Evolutionary conservation across 2,329 filamentous ascomycete species (phyloP).

Genomic region (Colletotrichum destructivum): DNA sequence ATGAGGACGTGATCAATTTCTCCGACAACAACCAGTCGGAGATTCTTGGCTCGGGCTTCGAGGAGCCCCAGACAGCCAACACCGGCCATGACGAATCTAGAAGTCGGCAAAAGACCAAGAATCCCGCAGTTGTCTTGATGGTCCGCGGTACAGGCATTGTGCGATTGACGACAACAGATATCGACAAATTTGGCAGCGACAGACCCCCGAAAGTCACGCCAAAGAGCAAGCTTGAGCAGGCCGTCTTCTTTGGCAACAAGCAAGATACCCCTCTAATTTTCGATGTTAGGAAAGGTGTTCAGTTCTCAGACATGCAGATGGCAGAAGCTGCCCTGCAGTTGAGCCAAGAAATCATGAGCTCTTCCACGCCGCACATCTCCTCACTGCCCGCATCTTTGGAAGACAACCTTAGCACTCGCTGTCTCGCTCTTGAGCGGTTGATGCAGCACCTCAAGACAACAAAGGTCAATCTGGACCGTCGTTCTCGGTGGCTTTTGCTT

Average conservation of each 20-base stretch:
- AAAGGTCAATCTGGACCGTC: constrained; percentile 75
- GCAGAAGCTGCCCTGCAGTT: constrained; percentile 83
- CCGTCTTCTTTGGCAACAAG: constrained; percentile 90
- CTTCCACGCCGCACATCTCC: constrained; percentile 81
- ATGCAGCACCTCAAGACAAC: constrained; percentile 79
- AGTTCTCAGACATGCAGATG: constrained; percentile 79
- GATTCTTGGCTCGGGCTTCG: constrained; percentile 74
- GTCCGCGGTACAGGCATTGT: constrained; percentile 75
- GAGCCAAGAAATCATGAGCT: constrained; percentile 86
- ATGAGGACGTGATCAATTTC: constrained; percentile 91
- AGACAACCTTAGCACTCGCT: constrained; percentile 82
- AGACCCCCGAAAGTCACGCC: constrained; percentile 78
- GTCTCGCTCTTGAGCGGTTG: constrained; percentile 81
- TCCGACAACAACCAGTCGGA: constrained; percentile 75
- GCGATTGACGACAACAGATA: constrained; percentile 71
- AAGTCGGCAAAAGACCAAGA: constrained; percentile 70
- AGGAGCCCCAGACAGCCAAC: constrained; percentile 64
- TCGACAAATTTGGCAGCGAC: constrained; percentile 72
- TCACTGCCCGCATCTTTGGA: constrained; percentile 83
- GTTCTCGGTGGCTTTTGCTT: constrained; percentile 84
- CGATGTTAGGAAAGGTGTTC: constrained; percentile 74
- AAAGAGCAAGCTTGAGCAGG: constrained; percentile 93
- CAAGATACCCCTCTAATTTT: constrained; percentile 92
- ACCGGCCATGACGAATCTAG: constrained; percentile 61
- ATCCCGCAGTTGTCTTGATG: constrained; percentile 73